These are phyloP conservation scores for Dictyostelium brefeldianum DNA, from an alignment of 78 protist species.

Conservation along the genomic window DNA sequence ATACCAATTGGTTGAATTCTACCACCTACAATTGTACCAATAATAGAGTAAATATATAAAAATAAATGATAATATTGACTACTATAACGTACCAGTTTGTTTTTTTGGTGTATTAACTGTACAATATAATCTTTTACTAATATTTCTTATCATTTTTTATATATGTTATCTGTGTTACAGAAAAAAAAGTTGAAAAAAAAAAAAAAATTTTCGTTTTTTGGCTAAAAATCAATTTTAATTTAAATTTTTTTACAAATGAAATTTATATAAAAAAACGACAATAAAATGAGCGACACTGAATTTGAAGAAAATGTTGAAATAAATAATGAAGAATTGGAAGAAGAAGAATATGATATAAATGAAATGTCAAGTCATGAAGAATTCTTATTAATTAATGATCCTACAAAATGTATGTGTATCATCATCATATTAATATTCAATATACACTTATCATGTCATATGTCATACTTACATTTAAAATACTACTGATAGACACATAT, in stretches of 20 bases:
- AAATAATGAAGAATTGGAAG: not conserved
- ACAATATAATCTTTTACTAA: not conserved
- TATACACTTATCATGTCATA: too few species aligned
- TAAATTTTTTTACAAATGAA: not conserved
- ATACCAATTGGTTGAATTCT: constrained; percentile 25
- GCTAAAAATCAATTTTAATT: not conserved
- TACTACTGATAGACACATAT: too few species aligned
- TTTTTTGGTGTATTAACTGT: not conserved
- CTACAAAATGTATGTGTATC: constrained; percentile 12
- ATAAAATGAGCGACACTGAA: not conserved
- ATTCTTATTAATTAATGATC: constrained; percentile 5
- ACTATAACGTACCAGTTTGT: not conserved
- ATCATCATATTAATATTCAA: too few species aligned
- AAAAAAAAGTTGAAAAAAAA: too few species aligned
- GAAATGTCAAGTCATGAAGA: not conserved
- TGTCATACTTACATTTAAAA: too few species aligned
- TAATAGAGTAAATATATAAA: not conserved
- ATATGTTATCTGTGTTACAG: too few species aligned
- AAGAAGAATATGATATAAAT: not conserved
- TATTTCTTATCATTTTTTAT: too few species aligned
- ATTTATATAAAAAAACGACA: not conserved
- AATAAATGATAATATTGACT: not conserved
- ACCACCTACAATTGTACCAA: not conserved
- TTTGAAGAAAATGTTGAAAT: not conserved
- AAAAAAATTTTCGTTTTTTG: not conserved